Conservation (phyloP, 768 basidiomycete genomes). For the Trametopsis cervina region DNA sequence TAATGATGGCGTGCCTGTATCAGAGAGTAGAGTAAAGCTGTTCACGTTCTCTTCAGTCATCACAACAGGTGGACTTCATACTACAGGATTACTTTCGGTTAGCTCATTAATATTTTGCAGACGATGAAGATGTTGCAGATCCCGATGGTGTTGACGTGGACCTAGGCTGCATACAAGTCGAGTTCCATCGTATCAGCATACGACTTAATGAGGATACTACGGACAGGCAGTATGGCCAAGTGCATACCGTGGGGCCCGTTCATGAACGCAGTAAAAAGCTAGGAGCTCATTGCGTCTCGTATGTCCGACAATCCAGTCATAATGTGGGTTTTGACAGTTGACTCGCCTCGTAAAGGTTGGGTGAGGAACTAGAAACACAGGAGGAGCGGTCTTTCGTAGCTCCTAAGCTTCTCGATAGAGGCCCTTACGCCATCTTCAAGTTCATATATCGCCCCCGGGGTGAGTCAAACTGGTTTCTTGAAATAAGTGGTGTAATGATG, state of each 20-base stretch:
- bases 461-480: background rate
- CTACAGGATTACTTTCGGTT: no score
- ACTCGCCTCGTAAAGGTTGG: no score
- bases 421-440: constrained; percentile 5
- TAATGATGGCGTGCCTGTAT: constrained; percentile 1
- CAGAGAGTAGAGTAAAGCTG: background rate
- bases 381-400: no score
- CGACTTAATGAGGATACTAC: background rate
- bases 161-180: constrained; percentile 7
- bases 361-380: no score
- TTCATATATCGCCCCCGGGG: constrained; percentile 8
- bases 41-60: constrained; percentile 5
- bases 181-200: background rate
- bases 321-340: no score
- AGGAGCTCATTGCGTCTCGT: constrained; percentile 4
- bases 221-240: background rate
- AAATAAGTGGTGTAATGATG: background rate
- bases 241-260: constrained; percentile 3
- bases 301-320: background rate
- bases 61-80: background rate
- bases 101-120: background rate
- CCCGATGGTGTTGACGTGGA: constrained; percentile 3
- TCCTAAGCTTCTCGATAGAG: background rate
- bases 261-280: constrained; percentile 11
- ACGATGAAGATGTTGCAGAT: constrained; percentile 7